Percentiles rank a stretch among this genome's conserved stretches.
Conservation (phyloP, 257 asterid species). For the Salvia splendens region DNA sequence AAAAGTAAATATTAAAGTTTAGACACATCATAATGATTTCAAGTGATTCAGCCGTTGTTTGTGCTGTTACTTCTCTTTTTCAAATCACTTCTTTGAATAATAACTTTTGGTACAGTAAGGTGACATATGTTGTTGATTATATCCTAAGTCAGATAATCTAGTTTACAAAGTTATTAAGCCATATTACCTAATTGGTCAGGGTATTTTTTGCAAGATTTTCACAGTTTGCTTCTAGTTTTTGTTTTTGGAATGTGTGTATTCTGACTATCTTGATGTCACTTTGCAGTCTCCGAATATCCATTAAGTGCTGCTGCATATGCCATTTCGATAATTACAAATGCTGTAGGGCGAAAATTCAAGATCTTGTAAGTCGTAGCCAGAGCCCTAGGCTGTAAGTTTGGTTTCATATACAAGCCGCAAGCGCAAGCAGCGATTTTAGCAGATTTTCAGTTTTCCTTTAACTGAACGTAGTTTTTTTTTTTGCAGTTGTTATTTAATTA, state of each 20-base stretch:
- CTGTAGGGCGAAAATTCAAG: slow-evolving; percentile 76
- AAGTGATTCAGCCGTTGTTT: background rate
- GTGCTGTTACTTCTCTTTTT: too few relatives aligned
- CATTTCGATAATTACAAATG: slow-evolving; percentile 68
- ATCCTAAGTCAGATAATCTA: background rate
- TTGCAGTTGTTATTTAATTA: slow-evolving; percentile 17
- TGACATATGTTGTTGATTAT: background rate
- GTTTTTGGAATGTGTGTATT: background rate
- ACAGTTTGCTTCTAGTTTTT: background rate
- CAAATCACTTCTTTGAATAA: too few relatives aligned
- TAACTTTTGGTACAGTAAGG: background rate
- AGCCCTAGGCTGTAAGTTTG: background rate
- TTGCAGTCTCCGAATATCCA: slow-evolving; percentile 86
- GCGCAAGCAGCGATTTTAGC: background rate
- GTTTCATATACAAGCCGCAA: background rate
- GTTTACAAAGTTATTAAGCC: background rate
- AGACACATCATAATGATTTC: background rate
- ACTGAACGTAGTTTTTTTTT: too few relatives aligned
- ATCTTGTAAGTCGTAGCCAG: slow-evolving; percentile 45
- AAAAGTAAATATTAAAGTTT: background rate
- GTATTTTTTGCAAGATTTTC: background rate
- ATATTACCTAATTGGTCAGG: background rate
- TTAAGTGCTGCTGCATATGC: slow-evolving; percentile 88
- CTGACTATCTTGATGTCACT: slow-evolving; percentile 23
- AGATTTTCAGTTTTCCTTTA: slow-evolving; percentile 4